Evolutionary conservation across 2,329 filamentous ascomycete genomes (phyloP).

Genomic region (Talaromyces sp.): DNA sequence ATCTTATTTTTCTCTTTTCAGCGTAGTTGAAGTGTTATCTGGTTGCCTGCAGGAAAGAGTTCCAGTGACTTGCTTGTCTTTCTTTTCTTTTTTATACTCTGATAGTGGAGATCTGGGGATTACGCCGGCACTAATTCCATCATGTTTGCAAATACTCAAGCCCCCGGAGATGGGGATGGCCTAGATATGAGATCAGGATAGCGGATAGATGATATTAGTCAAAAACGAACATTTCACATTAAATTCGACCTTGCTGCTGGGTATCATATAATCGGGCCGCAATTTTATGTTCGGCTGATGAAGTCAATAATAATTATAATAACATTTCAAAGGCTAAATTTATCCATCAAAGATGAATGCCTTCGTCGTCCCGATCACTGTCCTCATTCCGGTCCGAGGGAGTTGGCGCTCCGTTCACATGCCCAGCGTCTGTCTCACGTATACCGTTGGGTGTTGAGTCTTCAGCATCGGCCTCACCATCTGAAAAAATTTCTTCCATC

Average conservation of each 20-base stretch:
- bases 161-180: neutral
- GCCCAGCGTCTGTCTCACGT: neutral
- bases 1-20: neutral
- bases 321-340: neutral
- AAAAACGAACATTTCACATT: neutral
- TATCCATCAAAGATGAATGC: constrained; percentile 9
- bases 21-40: neutral
- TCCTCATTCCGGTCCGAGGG: neutral
- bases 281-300: neutral
- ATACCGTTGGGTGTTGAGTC: neutral
- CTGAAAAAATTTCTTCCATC: constrained; percentile 29
- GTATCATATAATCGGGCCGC: neutral
- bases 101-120: neutral
- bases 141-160: neutral
- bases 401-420: constrained; percentile 4
- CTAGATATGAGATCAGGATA: neutral
- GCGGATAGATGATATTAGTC: neutral
- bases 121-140: neutral
- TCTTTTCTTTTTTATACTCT: neutral
- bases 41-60: neutral
- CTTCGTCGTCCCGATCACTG: constrained; percentile 6
- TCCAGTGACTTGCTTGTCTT: neutral
- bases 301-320: neutral
- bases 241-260: neutral
- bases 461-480: constrained; percentile 7